Base-by-base conservation (phyloP, 805 yeast genomes). In the Diddensiella santjacobensis region DNA sequence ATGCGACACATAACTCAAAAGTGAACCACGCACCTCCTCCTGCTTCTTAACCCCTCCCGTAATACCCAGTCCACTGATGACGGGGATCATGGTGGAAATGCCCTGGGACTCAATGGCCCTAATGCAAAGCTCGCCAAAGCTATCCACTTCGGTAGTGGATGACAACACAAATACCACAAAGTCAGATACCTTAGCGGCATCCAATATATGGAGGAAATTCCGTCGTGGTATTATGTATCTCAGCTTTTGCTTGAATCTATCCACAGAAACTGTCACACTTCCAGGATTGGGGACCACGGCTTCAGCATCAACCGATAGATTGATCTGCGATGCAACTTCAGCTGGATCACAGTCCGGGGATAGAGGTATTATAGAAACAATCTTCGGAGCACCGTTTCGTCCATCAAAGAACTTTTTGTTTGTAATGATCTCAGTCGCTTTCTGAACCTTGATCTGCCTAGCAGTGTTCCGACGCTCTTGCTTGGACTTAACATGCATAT, bases 61-160 rank as follows among this genome's bases (percentile, higher is more conserved):
- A 2, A 76, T 42, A 22, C 43, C 44, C 24, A 52, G 22, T 26
- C 43, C 26, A 29, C 38, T 23, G 5, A 58, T 45, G 22, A 58
- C 53, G 3, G 60, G 47, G n/a, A 53, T 36, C 1, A 81, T 82
- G 3, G 88, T 79, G 0, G 96, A 83, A 11, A 90, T 84, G 72
- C 98, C 98, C 70, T 95, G 99, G 11, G 90, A 77, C 60, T 87
- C 88, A 30, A 90, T 75, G 1, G 96, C 87, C 67, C 98, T 80
- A 48, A 93, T 73, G 23, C 90, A 80, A 60, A 87, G 90, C 68
- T 93, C 99, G 42, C 98, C 98, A 58, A 80, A 78, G 35, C 75
- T 76, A 56, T 84, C 89, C 45, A 91, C 91, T 69, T 93, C 98
- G 42, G 81, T 78, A 17, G 78, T 71, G 4, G 96, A 96, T 49